A percentile compares a stretch with the other conserved stretches of the same genome.
Evolutionary conservation across 208 protist species (phyloP).

Genomic region (Crithidia thermophila): DNA sequence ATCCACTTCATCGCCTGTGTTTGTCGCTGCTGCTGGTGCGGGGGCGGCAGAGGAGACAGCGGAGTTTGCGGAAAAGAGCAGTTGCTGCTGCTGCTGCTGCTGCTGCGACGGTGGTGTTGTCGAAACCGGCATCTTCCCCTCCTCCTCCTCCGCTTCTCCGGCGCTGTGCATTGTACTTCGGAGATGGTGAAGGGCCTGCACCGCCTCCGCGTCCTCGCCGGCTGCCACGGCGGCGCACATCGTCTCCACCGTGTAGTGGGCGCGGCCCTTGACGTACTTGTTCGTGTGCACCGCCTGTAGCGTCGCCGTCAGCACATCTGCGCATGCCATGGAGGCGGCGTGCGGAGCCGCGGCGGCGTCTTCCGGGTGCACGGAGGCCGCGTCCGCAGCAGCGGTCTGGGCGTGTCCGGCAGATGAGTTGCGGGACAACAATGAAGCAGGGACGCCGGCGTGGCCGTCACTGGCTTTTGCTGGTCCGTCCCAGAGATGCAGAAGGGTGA

Average conservation of each 20-base stretch:
- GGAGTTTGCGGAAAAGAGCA: no score
- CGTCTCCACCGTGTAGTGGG: conserved; percentile 83
- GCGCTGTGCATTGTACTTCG: no score
- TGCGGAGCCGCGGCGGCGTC: no score
- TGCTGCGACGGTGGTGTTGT: neutral
- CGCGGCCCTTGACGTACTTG: conserved; percentile 59
- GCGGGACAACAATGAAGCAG: neutral
- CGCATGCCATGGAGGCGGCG: conserved; percentile 18
- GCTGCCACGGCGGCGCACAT: conserved; percentile 21
- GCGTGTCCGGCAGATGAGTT: neutral
- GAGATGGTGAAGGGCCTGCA: no score
- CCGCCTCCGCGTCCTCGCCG: neutral
- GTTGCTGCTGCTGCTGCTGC: neutral
- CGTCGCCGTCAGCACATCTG: conserved; percentile 42
- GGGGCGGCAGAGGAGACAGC: no score
- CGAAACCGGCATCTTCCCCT: no score
- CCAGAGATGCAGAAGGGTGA: conserved; percentile 80
- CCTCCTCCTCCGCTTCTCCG: no score
- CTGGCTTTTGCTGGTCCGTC: neutral
- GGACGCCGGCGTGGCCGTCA: neutral
- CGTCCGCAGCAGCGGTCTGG: neutral
- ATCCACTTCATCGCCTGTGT: conserved; percentile 8
- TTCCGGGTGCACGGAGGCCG: neutral
- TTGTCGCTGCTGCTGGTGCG: conserved; percentile 7
- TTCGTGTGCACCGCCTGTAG: conserved; percentile 54